Evolutionary conservation across 2,329 filamentous ascomycete species (phyloP).

Genomic region (Colletotrichum navitas): DNA sequence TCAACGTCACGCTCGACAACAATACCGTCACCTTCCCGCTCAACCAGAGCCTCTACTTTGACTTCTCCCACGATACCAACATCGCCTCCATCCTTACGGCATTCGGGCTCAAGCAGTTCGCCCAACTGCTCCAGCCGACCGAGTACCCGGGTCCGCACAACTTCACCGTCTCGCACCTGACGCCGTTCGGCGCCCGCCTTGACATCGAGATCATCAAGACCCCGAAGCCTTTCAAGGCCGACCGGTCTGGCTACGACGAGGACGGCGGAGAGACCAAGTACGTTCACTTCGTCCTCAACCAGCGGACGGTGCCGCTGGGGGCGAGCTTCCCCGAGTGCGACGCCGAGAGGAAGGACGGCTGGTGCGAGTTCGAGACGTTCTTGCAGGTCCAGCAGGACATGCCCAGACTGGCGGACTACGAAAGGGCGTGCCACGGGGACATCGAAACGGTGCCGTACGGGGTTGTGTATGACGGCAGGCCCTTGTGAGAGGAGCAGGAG

Average conservation of each 20-base stretch:
- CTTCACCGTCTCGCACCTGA: constrained; percentile 75
- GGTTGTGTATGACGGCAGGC: constrained; percentile 55
- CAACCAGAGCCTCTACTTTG: constrained; percentile 80
- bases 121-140: constrained; percentile 67
- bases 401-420: constrained; percentile 69
- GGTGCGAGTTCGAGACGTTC: constrained; percentile 81
- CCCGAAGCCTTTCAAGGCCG: constrained; percentile 70
- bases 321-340: constrained; percentile 75
- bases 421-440: constrained; percentile 75
- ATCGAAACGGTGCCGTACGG: constrained; percentile 51
- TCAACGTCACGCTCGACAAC: constrained; percentile 78
- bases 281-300: constrained; percentile 80
- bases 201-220: constrained; percentile 81
- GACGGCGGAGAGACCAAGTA: constrained; percentile 72
- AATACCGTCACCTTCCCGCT: constrained; percentile 78
- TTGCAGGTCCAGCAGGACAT: constrained; percentile 71
- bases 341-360: constrained; percentile 73
- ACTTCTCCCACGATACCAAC: constrained; percentile 84
- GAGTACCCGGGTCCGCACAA: constrained; percentile 69
- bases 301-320: constrained; percentile 78
- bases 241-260: constrained; percentile 65
- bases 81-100: constrained; percentile 78
- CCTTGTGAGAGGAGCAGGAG: constrained; percentile 42
- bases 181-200: constrained; percentile 78
- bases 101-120: constrained; percentile 79